A percentile compares a stretch with the other conserved stretches of the same genome.
Evolutionary conservation across 73 alveolate species (phyloP).

Genomic region (Paramecium sonneborni): DNA sequence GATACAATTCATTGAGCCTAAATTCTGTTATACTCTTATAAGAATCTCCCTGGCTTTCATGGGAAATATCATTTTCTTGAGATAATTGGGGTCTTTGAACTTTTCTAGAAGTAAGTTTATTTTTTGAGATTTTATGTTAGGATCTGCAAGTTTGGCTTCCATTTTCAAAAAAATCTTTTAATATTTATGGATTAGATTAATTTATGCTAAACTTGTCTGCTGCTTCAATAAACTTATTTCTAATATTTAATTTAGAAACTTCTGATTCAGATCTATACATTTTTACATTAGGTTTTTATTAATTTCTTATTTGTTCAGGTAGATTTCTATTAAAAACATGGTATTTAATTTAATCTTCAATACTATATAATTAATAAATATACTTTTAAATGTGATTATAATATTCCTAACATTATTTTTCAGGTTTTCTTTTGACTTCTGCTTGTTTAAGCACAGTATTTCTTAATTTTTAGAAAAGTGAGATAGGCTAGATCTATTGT

Average conservation of each 20-base stretch:
- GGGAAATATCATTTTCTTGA: neutral
- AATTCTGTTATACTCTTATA: constrained; percentile 48
- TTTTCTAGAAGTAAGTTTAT: neutral
- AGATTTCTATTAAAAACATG: neutral
- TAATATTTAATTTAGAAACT: neutral
- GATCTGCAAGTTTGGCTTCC: neutral
- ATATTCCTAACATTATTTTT: constrained; percentile 14
- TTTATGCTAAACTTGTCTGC: neutral
- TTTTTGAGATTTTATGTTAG: neutral
- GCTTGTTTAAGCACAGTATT: neutral
- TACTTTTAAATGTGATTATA: constrained; percentile 44
- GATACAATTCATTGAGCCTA: constrained; percentile 43
- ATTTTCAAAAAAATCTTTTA: neutral
- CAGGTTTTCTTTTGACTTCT: constrained; percentile 25
- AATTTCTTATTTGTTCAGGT: constrained; percentile 16
- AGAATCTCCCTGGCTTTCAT: constrained; percentile 34
- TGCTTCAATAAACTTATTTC: neutral
- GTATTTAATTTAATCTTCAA: constrained; percentile 29
- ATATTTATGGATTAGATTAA: neutral
- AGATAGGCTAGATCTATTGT: neutral
- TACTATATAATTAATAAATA: neutral
- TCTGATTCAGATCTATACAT: constrained; percentile 35
- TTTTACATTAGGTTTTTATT: neutral
- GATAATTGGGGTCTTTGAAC: neutral
- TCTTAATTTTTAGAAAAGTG: neutral